phyloP scores from a whole-genome alignment of 495 filamentous ascomycete genomes.

The Thermochaetoides thermophila region DNA sequence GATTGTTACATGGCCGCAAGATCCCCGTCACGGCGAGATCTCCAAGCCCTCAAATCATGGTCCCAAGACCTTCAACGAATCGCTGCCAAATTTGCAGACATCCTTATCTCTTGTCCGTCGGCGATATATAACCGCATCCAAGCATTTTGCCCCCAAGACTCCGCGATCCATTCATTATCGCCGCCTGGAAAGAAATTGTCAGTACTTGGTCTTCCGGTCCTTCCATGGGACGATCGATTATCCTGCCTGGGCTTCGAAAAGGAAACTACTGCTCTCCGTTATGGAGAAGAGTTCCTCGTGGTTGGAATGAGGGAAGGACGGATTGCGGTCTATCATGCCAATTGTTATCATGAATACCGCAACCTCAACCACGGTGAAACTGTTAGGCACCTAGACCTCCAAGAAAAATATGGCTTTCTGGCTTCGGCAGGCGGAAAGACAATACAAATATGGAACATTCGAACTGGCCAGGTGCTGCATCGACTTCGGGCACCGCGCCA shows the following conservation, averaged over 20 bases:
- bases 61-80: constrained; percentile 6
- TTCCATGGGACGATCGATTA: constrained; percentile 9
- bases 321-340: constrained; percentile 6
- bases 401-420: not conserved
- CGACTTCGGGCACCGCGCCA: not conserved
- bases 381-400: constrained; percentile 1
- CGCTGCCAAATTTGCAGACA: constrained; percentile 7
- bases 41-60: constrained; percentile 3
- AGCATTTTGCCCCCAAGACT: constrained; percentile 7
- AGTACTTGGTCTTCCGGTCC: constrained; percentile 1
- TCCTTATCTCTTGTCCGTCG: constrained; percentile 4
- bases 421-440: not conserved
- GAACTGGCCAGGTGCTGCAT: not conserved
- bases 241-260: constrained; percentile 11
- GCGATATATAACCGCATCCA: constrained; percentile 7
- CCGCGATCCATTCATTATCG: constrained; percentile 3
- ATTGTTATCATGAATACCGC: constrained; percentile 14
- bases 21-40: constrained; percentile 1
- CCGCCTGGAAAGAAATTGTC: not conserved
- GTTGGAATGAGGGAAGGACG: constrained; percentile 4
- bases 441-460: not conserved
- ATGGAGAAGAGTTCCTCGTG: constrained; percentile 4
- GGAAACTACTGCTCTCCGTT: constrained; percentile 11
- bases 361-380: constrained; percentile 16
- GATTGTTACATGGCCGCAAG: not conserved